These are phyloP conservation scores for Skeletonema grethae DNA, from an alignment of 108 stramenopile species.

Conservation along the genomic window DNA sequence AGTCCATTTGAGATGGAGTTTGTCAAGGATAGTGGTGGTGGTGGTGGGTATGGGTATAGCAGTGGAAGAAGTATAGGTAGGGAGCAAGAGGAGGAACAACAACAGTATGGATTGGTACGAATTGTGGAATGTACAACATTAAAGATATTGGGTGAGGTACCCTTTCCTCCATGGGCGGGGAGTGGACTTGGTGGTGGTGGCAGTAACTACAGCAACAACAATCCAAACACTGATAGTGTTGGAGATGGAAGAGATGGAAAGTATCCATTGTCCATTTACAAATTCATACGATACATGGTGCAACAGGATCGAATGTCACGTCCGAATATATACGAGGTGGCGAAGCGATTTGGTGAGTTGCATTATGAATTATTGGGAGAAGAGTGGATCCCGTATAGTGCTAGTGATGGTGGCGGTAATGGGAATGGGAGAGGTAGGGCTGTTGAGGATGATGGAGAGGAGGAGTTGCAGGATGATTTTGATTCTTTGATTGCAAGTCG, in stretches of 20 bases:
- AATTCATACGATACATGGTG: conserved; percentile 41
- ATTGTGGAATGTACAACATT: conserved; percentile 78
- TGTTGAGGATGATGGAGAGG: neutral
- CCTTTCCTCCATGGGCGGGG: conserved; percentile 22
- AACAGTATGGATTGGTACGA: conserved; percentile 31
- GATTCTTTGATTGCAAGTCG: conserved; percentile 22
- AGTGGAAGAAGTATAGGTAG: neutral
- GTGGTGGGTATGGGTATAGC: neutral
- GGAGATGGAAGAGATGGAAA: conserved; percentile 21
- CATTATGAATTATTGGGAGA: conserved; percentile 27
- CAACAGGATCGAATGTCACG: conserved; percentile 35
- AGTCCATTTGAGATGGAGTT: conserved; percentile 83
- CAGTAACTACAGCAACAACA: conserved; percentile 2
- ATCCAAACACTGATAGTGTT: neutral
- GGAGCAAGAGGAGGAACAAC: conserved; percentile 16
- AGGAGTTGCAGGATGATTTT: conserved; percentile 14
- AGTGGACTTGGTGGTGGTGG: neutral
- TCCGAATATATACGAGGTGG: conserved; percentile 35
- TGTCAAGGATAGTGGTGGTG: conserved; percentile 7
- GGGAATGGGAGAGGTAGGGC: neutral
- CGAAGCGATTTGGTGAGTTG: conserved; percentile 24
- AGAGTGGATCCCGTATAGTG: conserved; percentile 16
- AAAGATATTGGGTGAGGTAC: conserved; percentile 55
- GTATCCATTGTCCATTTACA: conserved; percentile 34
- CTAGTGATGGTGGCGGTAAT: neutral